Conservation (phyloP, 1,139 yeast species). For the Pichia sp. region DNA sequence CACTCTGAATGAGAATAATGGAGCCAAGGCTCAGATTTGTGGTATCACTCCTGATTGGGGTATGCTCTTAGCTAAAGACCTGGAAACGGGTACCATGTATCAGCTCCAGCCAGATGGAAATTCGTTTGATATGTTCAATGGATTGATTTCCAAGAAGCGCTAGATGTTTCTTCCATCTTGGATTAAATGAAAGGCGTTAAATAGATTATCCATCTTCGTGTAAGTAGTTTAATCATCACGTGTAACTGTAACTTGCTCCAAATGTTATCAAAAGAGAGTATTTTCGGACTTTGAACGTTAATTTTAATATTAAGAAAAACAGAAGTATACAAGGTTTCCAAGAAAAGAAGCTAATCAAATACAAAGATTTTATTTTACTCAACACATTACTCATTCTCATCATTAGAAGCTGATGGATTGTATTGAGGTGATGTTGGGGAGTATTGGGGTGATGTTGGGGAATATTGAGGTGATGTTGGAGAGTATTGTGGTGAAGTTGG, state of each 20-base stretch:
- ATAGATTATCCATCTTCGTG: too few relatives aligned
- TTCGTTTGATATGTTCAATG: slow-evolving; percentile 91
- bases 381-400: slow-evolving; percentile 7
- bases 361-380: slow-evolving; percentile 1
- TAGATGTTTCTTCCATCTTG: too few relatives aligned
- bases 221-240: too few relatives aligned
- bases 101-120: slow-evolving; percentile 96
- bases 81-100: slow-evolving; percentile 48
- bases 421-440: slow-evolving; percentile 66
- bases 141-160: slow-evolving; percentile 67
- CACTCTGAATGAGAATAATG: slow-evolving; percentile 34
- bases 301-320: slow-evolving; percentile 11
- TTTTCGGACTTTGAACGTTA: slow-evolving; percentile 13
- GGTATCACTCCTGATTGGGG: slow-evolving; percentile 89
- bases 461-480: slow-evolving; percentile 64
- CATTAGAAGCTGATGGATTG: slow-evolving; percentile 48
- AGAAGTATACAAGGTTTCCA: slow-evolving; percentile 12
- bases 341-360: slow-evolving; percentile 12
- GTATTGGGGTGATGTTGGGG: slow-evolving; percentile 45
- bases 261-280: too few relatives aligned
- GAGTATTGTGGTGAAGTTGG: slow-evolving; percentile 50
- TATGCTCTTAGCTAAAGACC: slow-evolving; percentile 66
- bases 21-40: slow-evolving; percentile 52
- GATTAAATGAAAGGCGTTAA: too few relatives aligned
- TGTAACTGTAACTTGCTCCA: too few relatives aligned